Evolutionary conservation across 345 rosid genomes (phyloP).

Genomic region (Schrenkiella parvula): DNA sequence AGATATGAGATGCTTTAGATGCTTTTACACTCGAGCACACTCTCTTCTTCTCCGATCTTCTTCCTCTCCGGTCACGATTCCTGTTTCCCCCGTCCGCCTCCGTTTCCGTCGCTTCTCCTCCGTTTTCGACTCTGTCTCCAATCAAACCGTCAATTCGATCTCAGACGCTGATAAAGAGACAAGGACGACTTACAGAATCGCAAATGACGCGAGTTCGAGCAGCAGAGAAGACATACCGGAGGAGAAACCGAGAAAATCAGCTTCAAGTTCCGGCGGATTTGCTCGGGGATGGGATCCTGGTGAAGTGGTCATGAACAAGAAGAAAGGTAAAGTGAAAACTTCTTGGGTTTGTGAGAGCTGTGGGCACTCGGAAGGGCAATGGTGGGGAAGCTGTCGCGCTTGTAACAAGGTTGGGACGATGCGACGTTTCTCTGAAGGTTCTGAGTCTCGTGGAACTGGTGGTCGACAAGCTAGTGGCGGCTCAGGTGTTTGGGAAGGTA

Average conservation of each 20-base stretch:
- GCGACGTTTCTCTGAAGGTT: conserved; percentile 42
- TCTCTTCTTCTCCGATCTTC: conserved; percentile 20
- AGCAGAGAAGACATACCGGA: conserved; percentile 15
- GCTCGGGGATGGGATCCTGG: conserved; percentile 21
- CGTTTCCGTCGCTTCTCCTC: conserved; percentile 34
- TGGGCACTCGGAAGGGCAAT: conserved; percentile 71
- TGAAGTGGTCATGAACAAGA: conserved; percentile 33
- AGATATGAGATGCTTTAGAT: conserved; percentile 22
- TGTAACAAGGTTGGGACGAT: conserved; percentile 57
- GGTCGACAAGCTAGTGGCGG: conserved; percentile 35
- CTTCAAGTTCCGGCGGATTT: neutral
- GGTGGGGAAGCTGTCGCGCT: conserved; percentile 85
- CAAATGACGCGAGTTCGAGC: conserved; percentile 3
- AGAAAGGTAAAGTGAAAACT: conserved; percentile 45
- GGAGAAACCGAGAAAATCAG: conserved; percentile 13
- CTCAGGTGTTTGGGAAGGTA: conserved; percentile 38
- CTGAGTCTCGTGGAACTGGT: conserved; percentile 13
- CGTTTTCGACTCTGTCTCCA: conserved; percentile 25
- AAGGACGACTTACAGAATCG: neutral
- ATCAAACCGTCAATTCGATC: conserved; percentile 6
- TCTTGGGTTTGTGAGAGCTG: conserved; percentile 73
- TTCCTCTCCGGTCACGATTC: neutral
- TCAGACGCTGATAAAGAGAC: neutral
- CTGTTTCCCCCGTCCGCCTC: neutral
- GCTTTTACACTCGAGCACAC: conserved; percentile 24